phyloP scores from a whole-genome alignment of 2,329 filamentous ascomycete species.

The Drechmeria coniospora region DNA sequence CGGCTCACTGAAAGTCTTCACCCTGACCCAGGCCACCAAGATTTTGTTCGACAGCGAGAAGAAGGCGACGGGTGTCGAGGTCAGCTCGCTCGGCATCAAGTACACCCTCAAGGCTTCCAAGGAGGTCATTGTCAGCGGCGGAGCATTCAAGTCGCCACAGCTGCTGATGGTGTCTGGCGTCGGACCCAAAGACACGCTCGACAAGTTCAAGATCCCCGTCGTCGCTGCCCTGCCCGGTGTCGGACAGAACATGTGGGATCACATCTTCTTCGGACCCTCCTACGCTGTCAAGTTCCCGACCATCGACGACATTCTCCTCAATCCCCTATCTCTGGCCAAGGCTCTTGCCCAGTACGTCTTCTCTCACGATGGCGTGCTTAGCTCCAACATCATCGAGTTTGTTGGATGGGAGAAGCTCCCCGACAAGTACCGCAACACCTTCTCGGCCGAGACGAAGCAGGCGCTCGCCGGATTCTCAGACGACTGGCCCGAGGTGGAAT shows the following conservation, averaged over 20 bases:
- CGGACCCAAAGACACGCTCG: conserved; percentile 2
- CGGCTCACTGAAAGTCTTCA: conserved; percentile 22
- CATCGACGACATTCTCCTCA: conserved; percentile 1
- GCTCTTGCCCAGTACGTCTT: too few species aligned
- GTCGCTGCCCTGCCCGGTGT: conserved; percentile 1
- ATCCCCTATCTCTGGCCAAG: not conserved
- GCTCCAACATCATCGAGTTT: conserved; percentile 6
- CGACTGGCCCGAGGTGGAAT: conserved; percentile 22
- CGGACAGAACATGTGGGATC: conserved; percentile 4
- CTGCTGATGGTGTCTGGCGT: conserved; percentile 6
- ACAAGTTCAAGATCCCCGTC: conserved; percentile 2
- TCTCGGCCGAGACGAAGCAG: conserved; percentile 7
- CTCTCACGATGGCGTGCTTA: not conserved
- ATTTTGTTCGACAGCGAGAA: conserved; percentile 26
- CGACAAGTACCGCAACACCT: conserved; percentile 3
- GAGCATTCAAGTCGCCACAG: conserved; percentile 4
- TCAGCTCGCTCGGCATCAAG: conserved; percentile 1
- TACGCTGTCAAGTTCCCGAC: conserved; percentile 3
- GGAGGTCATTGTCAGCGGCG: conserved; percentile 2
- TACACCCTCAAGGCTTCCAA: conserved; percentile 2
- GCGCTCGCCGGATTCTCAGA: conserved; percentile 11
- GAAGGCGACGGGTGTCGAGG: conserved; percentile 24
- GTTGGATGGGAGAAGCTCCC: conserved; percentile 16
- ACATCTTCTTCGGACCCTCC: conserved; percentile 4
- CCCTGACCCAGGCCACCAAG: conserved; percentile 24